These are phyloP conservation scores for Ormosia emarginata DNA, from an alignment of 306 rosid genomes.

Conservation along the genomic window DNA sequence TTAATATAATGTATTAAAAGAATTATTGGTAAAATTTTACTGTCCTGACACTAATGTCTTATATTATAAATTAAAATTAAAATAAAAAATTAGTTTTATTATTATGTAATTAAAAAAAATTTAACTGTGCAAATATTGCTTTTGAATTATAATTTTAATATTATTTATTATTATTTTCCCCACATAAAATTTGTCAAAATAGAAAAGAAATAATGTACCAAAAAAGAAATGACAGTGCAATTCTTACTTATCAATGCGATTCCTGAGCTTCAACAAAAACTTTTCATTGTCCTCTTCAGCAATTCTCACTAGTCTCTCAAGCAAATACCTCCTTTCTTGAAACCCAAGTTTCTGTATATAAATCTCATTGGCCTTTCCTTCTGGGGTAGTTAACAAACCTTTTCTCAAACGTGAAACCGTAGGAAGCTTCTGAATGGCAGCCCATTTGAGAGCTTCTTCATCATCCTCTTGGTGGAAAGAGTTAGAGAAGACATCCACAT, in stretches of 20 bases:
- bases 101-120: no score
- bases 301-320: conserved; percentile 61
- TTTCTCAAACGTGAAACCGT: conserved; percentile 35
- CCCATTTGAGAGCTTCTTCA: conserved; percentile 47
- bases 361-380: conserved; percentile 63
- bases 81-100: no score
- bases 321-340: conserved; percentile 48
- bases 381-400: conserved; percentile 24
- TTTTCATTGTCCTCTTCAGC: conserved; percentile 76
- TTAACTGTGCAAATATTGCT: no score
- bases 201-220: no score
- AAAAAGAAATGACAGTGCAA: neutral
- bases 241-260: conserved; percentile 56
- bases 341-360: conserved; percentile 55
- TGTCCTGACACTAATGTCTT: no score
- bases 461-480: conserved; percentile 29
- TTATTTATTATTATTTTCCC: no score
- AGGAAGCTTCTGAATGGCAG: conserved; percentile 40
- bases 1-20: no score
- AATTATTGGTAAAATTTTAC: no score
- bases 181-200: no score
- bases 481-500: conserved; percentile 14
- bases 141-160: no score
- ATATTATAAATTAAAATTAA: no score
- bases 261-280: conserved; percentile 62